Conservation (phyloP, 2,329 filamentous ascomycete genomes). For the Phaeosphaeriaceae sp. region DNA sequence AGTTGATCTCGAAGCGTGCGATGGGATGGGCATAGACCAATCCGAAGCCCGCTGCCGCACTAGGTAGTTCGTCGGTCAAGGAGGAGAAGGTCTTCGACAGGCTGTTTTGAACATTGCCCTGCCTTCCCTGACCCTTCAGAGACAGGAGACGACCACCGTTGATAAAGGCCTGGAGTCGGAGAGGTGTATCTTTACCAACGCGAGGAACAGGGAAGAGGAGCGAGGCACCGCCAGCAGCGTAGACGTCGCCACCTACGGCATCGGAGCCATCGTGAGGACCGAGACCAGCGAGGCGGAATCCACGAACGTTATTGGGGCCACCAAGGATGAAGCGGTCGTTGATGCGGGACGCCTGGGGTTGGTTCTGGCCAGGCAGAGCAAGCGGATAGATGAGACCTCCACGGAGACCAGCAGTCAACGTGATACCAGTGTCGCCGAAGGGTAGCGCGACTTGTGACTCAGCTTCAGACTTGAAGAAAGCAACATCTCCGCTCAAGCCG, state of each 20-base stretch:
- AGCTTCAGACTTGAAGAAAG: conserved; percentile 91
- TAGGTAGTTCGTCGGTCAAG: conserved; percentile 78
- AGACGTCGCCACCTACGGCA: conserved; percentile 89
- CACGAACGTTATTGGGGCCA: conserved; percentile 91
- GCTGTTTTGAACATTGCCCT: conserved; percentile 60
- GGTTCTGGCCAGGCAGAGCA: conserved; percentile 63
- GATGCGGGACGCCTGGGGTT: conserved; percentile 74
- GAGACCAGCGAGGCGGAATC: conserved; percentile 87
- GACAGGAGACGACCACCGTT: conserved; percentile 88
- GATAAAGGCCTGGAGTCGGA: conserved; percentile 88
- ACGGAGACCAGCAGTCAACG: conserved; percentile 81
- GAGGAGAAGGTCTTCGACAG: conserved; percentile 71
- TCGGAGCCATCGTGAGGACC: conserved; percentile 87
- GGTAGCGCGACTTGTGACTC: conserved; percentile 81
- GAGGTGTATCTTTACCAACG: conserved; percentile 79
- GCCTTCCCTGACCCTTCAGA: conserved; percentile 62
- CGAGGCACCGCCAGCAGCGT: conserved; percentile 86
- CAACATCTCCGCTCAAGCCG: conserved; percentile 83
- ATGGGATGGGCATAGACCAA: conserved; percentile 94
- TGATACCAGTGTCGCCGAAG: conserved; percentile 77
- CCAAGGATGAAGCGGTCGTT: conserved; percentile 97
- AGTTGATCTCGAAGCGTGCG: conserved; percentile 94
- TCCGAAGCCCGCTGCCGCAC: conserved; percentile 84
- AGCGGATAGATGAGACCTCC: conserved; percentile 86
- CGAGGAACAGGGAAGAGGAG: conserved; percentile 84